These are phyloP conservation scores for Vanrija pseudolonga DNA, from an alignment of 1,284 basidiomycete species.

Conservation along the genomic window DNA sequence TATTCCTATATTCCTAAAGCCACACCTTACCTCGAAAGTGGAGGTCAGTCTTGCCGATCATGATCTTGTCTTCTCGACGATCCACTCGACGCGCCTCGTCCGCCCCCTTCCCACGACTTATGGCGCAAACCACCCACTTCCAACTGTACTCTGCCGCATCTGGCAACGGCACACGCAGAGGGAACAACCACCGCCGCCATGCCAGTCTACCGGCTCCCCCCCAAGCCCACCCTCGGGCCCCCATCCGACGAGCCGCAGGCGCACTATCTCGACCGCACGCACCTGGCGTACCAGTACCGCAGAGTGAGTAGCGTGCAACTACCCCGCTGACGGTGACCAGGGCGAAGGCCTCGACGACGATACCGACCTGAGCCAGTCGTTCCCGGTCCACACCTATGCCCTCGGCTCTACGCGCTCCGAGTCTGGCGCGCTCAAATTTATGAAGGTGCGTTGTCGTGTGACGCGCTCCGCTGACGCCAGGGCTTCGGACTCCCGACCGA, in stretches of 20 bases:
- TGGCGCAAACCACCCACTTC: too few relatives aligned
- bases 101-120: too few relatives aligned
- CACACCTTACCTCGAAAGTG: too few relatives aligned
- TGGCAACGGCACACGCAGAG: too few relatives aligned
- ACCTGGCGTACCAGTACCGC: constrained; percentile 12
- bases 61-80: too few relatives aligned
- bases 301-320: background rate
- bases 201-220: background rate
- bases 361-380: constrained; percentile 1
- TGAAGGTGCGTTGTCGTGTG: constrained; percentile 2
- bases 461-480: background rate
- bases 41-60: background rate
- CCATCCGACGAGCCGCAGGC: background rate
- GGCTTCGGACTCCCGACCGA: constrained; percentile 5
- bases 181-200: background rate
- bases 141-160: too few relatives aligned
- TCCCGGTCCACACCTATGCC: constrained; percentile 1
- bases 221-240: background rate
- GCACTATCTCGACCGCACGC: constrained; percentile 6
- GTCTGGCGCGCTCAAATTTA: background rate
- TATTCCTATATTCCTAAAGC: too few relatives aligned
- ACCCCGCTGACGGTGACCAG: background rate
- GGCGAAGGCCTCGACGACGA: constrained; percentile 2
- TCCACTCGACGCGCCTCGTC: too few relatives aligned
- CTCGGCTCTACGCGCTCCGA: constrained; percentile 3